A percentile compares a stretch with the other conserved stretches of the same genome.
Evolutionary conservation across 225 moss, liverwort and hornwort genomes (phyloP).

Genomic region (Marchantia polymorpha): DNA sequence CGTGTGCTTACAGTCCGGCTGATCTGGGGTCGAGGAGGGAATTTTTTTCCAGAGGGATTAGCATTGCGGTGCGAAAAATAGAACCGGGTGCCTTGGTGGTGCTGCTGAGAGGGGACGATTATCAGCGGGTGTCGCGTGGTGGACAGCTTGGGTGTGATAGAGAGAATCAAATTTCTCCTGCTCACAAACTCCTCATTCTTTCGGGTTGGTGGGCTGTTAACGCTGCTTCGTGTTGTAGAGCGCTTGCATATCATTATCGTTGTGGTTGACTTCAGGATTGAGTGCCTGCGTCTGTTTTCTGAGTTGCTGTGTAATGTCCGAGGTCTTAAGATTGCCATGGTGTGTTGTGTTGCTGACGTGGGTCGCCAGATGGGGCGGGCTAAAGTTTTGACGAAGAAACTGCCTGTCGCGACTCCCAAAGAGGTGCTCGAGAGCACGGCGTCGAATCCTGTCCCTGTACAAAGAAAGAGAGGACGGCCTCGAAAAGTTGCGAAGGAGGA

Average conservation of each 20-base stretch:
- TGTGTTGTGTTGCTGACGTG: slow-evolving; percentile 2
- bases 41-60: background rate
- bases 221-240: background rate
- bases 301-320: background rate
- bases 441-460: slow-evolving; percentile 71
- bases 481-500: slow-evolving; percentile 82
- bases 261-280: slow-evolving; percentile 1
- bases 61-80: background rate
- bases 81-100: background rate
- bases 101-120: background rate
- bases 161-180: background rate
- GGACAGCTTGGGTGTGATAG: background rate
- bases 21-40: slow-evolving; percentile 3
- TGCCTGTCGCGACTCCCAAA: slow-evolving; percentile 53
- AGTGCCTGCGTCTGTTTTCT: background rate
- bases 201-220: slow-evolving; percentile 11
- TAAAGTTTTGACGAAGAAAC: slow-evolving; percentile 75
- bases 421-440: slow-evolving; percentile 69
- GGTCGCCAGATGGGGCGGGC: slow-evolving; percentile 77
- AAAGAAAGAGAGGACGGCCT: slow-evolving; percentile 81
- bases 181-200: slow-evolving; percentile 7
- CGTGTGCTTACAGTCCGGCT: slow-evolving; percentile 19
- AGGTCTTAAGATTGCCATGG: background rate
- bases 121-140: background rate
- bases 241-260: background rate